These are phyloP conservation scores for Kodamaea fukazawae DNA, from an alignment of 805 yeast species.

Conservation along the genomic window DNA sequence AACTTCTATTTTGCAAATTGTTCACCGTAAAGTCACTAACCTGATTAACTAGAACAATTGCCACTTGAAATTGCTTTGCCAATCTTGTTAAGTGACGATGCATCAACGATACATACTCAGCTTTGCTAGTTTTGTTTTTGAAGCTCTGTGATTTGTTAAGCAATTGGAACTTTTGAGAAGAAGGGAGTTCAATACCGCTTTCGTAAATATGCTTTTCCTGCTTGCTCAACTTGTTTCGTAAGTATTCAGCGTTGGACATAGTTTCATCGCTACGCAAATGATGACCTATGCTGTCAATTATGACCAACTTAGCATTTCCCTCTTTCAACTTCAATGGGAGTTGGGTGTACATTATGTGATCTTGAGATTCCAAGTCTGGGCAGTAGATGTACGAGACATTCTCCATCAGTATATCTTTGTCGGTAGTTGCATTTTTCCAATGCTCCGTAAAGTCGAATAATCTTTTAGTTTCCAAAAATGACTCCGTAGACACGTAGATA, in stretches of 20 bases:
- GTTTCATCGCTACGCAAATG: slow-evolving; percentile 62
- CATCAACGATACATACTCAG: slow-evolving; percentile 17
- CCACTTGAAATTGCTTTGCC: slow-evolving; percentile 17
- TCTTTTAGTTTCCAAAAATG: slow-evolving; percentile 64
- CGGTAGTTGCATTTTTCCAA: slow-evolving; percentile 4
- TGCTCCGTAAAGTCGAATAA: slow-evolving; percentile 31
- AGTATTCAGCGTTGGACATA: slow-evolving; percentile 35
- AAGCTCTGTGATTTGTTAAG: slow-evolving; percentile 24
- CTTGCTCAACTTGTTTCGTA: slow-evolving; percentile 25
- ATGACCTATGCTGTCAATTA: slow-evolving; percentile 82
- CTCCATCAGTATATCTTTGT: slow-evolving; percentile 27
- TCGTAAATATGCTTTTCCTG: slow-evolving; percentile 18
- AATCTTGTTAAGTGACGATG: slow-evolving; percentile 18
- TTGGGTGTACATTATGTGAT: slow-evolving; percentile 67
- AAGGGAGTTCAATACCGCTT: slow-evolving; percentile 15
- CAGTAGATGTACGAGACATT: slow-evolving; percentile 56
- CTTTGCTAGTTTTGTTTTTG: slow-evolving; percentile 18
- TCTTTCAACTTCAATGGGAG: slow-evolving; percentile 45
- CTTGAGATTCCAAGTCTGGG: slow-evolving; percentile 67
- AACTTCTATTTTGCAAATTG: too few relatives aligned
- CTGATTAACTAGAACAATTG: slow-evolving; percentile 24
- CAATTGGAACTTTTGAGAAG: slow-evolving; percentile 19
- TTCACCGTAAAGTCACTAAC: slow-evolving; percentile 20
- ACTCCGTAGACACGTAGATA: slow-evolving; percentile 81
- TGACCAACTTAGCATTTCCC: slow-evolving; percentile 49